Evolutionary conservation across 176 grass and related monocot species (phyloP), one percentile per base, ranked within the genome.

Genomic region (Eleusine coracana): DNA sequence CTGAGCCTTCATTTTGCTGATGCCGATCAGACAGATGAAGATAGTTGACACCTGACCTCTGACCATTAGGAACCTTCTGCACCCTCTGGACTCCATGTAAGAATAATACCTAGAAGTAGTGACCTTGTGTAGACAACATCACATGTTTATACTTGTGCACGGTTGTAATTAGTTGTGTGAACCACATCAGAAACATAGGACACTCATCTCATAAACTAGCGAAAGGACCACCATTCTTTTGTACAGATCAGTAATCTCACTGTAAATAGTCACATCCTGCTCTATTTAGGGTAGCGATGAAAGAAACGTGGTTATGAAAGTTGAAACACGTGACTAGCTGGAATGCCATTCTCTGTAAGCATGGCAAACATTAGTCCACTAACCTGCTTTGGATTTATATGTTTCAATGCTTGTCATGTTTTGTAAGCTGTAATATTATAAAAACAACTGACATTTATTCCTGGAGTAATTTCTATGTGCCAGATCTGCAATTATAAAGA

Each of bases 91-190:
- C 88, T 99, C 67, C 87, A 77, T 70, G 96, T 99, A 76, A 86
- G 93, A 83, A 99, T 99, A 86, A 90, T 99, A 75, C 96, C 96
- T 39, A 91, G 96, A 76, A 99, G 96, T 83, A 99, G 89, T 80
- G 96, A 99, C 87, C 96, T 91, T 15, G 77, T 99, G 64, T 96
- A 97, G 80, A 17, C 52, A 83, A 54, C 61, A 29, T 73, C 23
- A 27, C 51, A 65, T 59, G 82, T 28, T 51, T 15, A 59, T 82
- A 68, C 41, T 37, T 55, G 69, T 83, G 75, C 34, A 42, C 6
- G 25, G 80, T 70, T 67, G 80, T 79, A 80, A 83, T 70, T 15
- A 40, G 31, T 49, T 15, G 59, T 89, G 74, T 37, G 61, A 80
- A 87, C 61, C 21, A 73, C 88, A 56, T 66, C 63, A 70, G 28